Evolutionary conservation across 164 flowering plant genomes (phyloP), one percentile per base, ranked within the genome.

Genomic region (Magnolia sinica): DNA sequence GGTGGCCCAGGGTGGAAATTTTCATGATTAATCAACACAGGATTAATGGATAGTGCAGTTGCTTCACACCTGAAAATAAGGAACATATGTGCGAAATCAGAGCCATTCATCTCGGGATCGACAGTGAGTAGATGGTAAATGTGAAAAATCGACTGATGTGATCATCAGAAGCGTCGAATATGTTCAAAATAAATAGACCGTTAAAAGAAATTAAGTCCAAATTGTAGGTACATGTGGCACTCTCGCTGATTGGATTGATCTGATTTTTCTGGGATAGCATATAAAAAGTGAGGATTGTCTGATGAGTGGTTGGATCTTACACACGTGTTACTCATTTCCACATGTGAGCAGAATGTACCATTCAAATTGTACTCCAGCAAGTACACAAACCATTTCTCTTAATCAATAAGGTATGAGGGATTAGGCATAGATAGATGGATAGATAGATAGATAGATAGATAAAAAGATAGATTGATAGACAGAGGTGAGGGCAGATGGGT

Each of bases 101-200:
- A 37, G 7, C 45, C 45, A 37, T 37, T 37, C 45, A 37, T 37
- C 45, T 37, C 7, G 0, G 45, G 45, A 37, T 37, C 45, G 0
- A 37, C 45, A 37, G 4, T 37, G 45, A 37, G 45, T 37, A 37
- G 45, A 37, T 37, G 45, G 45, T 37, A 5, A 37, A 3, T 37
- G 45, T 37, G 45, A 37, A 37, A 37, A 37, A 37, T 37, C 6
- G 45, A 37, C 45, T 5, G 45, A 37, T 37, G 45, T 37, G 45
- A 37, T 5, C 82, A 27, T 71, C 73, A 14, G 64, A 80, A 1
- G 77, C 73, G 11, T 77, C 88, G 0, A 37, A 37, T 3, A 3
- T 37, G 45, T 37, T 37, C 45, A 55, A 55, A 55, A 55, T 55
- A 11, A 55, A 55, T 8, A 7, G 18, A 55, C 16, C 61, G 18